Conservation (phyloP, 1,284 basidiomycete species). For the Hortiboletus rubellus region DNA sequence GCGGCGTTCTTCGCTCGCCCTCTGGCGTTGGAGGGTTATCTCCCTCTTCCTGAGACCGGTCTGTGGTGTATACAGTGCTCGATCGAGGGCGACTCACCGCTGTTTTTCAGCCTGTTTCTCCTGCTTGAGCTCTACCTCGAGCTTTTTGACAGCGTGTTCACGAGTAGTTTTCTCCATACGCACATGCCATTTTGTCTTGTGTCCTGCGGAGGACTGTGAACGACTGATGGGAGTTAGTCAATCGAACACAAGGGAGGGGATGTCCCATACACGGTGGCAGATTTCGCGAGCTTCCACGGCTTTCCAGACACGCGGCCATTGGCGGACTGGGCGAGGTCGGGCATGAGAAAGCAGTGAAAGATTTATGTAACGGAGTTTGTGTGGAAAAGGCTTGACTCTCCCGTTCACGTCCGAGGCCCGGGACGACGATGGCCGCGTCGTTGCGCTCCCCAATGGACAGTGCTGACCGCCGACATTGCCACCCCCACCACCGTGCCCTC, state of each 20-base stretch:
- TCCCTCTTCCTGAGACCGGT: constrained; percentile 54
- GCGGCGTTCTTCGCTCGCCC: constrained; percentile 66
- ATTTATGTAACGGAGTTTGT: too few relatives aligned
- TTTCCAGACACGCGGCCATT: constrained; percentile 66
- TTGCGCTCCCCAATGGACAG: constrained; percentile 24
- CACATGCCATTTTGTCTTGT: constrained; percentile 69
- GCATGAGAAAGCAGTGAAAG: too few relatives aligned
- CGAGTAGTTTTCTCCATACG: constrained; percentile 68
- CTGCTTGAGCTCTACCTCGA: constrained; percentile 69
- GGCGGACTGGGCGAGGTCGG: constrained; percentile 48
- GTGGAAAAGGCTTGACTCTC: too few relatives aligned
- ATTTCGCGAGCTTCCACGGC: constrained; percentile 63
- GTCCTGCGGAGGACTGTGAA: constrained; percentile 61
- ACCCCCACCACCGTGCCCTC: constrained; percentile 42
- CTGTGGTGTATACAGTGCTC: constrained; percentile 2
- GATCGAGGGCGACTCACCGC: constrained; percentile 42
- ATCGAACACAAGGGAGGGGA: constrained; percentile 2
- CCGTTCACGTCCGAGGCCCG: too few relatives aligned
- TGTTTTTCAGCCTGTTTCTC: constrained; percentile 69
- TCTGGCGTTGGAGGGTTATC: constrained; percentile 67
- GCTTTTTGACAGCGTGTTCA: constrained; percentile 66
- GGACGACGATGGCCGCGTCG: not conserved
- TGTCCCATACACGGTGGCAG: constrained; percentile 58
- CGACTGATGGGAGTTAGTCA: constrained; percentile 45
- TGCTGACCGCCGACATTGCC: constrained; percentile 48